Conservation (phyloP, 345 rosid species). For the Anacardium occidentale region DNA sequence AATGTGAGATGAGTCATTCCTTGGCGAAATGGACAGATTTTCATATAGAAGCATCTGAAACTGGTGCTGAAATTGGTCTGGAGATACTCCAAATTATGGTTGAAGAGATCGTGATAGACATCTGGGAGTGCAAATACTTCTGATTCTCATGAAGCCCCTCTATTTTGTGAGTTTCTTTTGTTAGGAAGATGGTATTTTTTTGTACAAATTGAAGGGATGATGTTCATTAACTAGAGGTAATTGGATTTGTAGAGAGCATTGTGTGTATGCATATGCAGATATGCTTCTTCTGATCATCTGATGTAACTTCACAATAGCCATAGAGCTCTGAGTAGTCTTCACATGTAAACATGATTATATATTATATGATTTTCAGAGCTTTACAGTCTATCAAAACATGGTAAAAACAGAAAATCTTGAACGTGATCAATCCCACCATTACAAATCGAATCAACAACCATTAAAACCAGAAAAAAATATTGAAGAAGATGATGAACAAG, state of each 20-base stretch:
- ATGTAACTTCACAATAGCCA: slow-evolving; percentile 2
- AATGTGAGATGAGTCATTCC: slow-evolving; percentile 56
- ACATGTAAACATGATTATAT: slow-evolving; percentile 20
- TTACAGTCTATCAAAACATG: slow-evolving; percentile 10
- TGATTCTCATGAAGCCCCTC: neutral
- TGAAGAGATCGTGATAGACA: slow-evolving; percentile 56
- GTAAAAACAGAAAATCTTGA: neutral
- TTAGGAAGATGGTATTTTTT: slow-evolving; percentile 2
- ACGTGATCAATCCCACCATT: no score
- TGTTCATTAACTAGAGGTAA: neutral
- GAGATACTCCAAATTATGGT: slow-evolving; percentile 55
- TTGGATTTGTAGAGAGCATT: slow-evolving; percentile 1
- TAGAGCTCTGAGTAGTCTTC: neutral
- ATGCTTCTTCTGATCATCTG: no score
- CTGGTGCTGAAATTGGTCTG: slow-evolving; percentile 52
- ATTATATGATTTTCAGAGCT: slow-evolving; percentile 7
- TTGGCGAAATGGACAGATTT: slow-evolving; percentile 75
- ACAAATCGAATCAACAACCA: no score
- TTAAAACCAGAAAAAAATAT: no score
- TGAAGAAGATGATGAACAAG: no score
- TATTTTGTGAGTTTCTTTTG: slow-evolving; percentile 12
- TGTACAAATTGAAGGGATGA: slow-evolving; percentile 24
- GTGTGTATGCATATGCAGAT: slow-evolving; percentile 10
- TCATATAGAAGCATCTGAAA: slow-evolving; percentile 53
- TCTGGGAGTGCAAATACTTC: slow-evolving; percentile 21